A percentile compares a stretch with the other conserved stretches of the same genome.
Conservation (phyloP, 371 early-diverging fungal species). For the Haplosporangium sp. region DNA sequence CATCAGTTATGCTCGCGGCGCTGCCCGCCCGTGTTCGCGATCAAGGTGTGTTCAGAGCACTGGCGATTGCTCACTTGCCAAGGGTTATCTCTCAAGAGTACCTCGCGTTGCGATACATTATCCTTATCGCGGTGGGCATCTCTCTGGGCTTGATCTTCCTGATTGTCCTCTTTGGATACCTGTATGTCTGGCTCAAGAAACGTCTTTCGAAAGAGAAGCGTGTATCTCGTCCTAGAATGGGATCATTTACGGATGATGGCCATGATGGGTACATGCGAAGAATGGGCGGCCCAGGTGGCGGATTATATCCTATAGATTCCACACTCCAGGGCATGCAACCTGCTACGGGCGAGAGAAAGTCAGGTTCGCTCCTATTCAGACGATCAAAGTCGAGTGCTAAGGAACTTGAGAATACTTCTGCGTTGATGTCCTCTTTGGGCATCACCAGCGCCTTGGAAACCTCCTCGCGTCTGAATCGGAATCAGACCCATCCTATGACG, state of each 20-base stretch:
- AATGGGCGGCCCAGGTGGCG: background rate
- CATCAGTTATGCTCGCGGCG: background rate
- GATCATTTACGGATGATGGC: conserved; percentile 29
- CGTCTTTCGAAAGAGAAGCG: conserved; percentile 12
- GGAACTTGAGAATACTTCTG: conserved; percentile 13
- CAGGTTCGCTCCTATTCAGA: conserved; percentile 7
- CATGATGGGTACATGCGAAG: conserved; percentile 2
- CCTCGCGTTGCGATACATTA: conserved; percentile 69
- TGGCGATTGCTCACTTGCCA: conserved; percentile 45
- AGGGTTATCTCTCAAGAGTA: conserved; percentile 44
- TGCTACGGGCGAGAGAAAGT: conserved; percentile 6
- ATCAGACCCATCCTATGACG: too few species aligned
- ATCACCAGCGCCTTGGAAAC: conserved; percentile 18
- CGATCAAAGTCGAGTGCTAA: background rate
- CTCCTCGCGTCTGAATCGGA: background rate
- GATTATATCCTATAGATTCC: background rate
- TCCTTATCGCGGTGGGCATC: conserved; percentile 75
- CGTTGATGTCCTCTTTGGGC: conserved; percentile 18
- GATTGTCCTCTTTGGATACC: conserved; percentile 71
- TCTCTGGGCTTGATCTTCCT: conserved; percentile 75
- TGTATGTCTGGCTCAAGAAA: conserved; percentile 39
- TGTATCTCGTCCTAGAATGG: conserved; percentile 3
- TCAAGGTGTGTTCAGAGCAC: conserved; percentile 42
- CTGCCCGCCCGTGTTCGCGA: conserved; percentile 25
- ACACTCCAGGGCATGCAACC: conserved; percentile 6